Evolutionary conservation across 73 alveolate species (phyloP).

Genomic region (Paramecium primaurelia): DNA sequence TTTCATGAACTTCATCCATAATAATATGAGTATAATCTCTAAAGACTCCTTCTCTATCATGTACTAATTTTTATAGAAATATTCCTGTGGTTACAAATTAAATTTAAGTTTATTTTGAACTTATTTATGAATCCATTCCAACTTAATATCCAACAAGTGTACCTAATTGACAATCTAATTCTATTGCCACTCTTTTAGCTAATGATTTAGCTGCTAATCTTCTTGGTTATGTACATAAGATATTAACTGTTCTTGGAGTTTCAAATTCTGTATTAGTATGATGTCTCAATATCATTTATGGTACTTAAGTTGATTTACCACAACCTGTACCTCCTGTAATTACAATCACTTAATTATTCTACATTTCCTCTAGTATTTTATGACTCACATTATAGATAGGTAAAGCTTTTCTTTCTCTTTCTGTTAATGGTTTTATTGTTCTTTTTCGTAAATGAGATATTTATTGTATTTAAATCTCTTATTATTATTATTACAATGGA

Average conservation of each 20-base stretch:
- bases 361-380: neutral
- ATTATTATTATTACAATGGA: neutral
- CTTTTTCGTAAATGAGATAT: neutral
- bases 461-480: neutral
- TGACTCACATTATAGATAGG: neutral
- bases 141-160: conserved; percentile 66
- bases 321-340: conserved; percentile 63
- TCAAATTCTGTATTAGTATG: conserved; percentile 36
- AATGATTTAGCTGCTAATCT: conserved; percentile 58
- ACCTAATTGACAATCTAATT: conserved; percentile 52
- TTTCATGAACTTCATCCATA: conserved; percentile 98
- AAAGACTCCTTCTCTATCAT: conserved; percentile 73
- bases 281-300: conserved; percentile 38
- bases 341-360: conserved; percentile 2
- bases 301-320: conserved; percentile 58
- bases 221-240: conserved; percentile 52
- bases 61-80: conserved; percentile 74
- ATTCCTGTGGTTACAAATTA: conserved; percentile 70
- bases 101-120: conserved; percentile 61
- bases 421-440: neutral
- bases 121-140: conserved; percentile 57
- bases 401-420: neutral
- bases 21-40: conserved; percentile 81
- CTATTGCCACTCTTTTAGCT: conserved; percentile 53
- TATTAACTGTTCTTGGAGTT: neutral